These are phyloP conservation scores for Articulospora tetracladia DNA, from an alignment of 495 filamentous ascomycete species.

Conservation along the genomic window DNA sequence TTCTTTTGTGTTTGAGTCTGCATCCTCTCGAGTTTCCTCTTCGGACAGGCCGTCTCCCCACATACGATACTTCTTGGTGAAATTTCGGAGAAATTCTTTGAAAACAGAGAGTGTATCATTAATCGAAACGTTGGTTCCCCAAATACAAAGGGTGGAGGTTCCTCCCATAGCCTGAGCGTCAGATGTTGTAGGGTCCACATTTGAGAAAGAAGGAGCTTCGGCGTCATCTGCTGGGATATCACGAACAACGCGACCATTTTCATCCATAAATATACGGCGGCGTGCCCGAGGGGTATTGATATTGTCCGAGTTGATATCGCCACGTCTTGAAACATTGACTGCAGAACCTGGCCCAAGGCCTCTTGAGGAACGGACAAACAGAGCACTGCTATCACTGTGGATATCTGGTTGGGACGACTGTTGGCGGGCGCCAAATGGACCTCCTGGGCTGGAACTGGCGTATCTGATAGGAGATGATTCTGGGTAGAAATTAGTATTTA, in stretches of 20 bases:
- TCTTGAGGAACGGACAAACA: constrained; percentile 73
- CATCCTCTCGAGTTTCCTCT: constrained; percentile 62
- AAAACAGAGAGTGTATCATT: constrained; percentile 81
- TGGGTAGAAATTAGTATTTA: constrained; percentile 31
- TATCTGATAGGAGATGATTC: constrained; percentile 92
- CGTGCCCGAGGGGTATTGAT: constrained; percentile 61
- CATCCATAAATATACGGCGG: constrained; percentile 75
- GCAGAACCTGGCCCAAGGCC: constrained; percentile 46
- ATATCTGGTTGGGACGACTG: constrained; percentile 50
- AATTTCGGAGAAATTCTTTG: constrained; percentile 88
- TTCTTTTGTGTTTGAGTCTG: constrained; percentile 62
- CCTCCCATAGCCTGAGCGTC: constrained; percentile 88
- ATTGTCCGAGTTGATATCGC: constrained; percentile 79
- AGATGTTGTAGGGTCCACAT: constrained; percentile 81
- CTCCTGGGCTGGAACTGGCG: constrained; percentile 76
- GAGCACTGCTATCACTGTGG: constrained; percentile 74
- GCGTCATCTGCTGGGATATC: constrained; percentile 54
- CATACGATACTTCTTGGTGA: constrained; percentile 88
- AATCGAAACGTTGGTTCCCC: constrained; percentile 96
- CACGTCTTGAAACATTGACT: constrained; percentile 55
- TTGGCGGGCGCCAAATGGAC: constrained; percentile 44
- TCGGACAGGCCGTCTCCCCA: constrained; percentile 80
- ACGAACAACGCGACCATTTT: constrained; percentile 67
- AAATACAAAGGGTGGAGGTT: constrained; percentile 76
- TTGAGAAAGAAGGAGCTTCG: constrained; percentile 81